Base-by-base conservation (phyloP, 2,329 filamentous ascomycete genomes). In the Penicillium sp. region DNA sequence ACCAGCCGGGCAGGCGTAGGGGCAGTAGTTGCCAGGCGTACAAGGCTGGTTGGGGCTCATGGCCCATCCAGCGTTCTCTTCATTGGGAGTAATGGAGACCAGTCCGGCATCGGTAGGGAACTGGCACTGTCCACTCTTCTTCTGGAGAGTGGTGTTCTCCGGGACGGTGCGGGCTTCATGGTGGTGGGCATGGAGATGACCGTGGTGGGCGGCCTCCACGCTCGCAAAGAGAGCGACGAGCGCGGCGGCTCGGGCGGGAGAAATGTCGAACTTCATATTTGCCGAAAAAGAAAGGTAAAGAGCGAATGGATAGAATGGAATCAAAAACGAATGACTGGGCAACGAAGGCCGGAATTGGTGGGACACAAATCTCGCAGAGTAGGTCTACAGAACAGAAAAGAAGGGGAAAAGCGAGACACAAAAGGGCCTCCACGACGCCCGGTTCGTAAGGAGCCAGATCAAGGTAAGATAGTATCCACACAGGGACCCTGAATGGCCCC, bases 31-130 rank as follows among this genome's bases (percentile, higher is more conserved):
- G 55, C 85, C 88, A 4, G 85, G 81, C 55, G 77, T 78, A 72
- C 89, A 92, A 51, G 82, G 71, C 69, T 89, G 83, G 71, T 92
- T 86, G 4, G 89, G 89, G 66, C 87, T 89, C 84, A 92, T 86
- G 41, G 89, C 89, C 86, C 89, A 93, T 58, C 89, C 89, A 48
- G 79, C 87, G 75, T 93, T 93, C 69, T 76, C 69, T 42, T 72
- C 70, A 50, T 77, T 77, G 4, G 88, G 88, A 9, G 88, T 89
- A 50, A 93, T 81, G 14, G 83, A 72, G 43, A 91, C 83, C 67
- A 92, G 75, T 51, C 88, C 87, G 27, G 83, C 80, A 67, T 88
- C 80, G 31, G 79, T 76, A 11, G 89, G 89, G 65, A 92, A 89
- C 52, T 79, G 67, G 74, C 89, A 92, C 54, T 78, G 74, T 48